A percentile compares a stretch with the other conserved stretches of the same genome.
Conservation (phyloP, 352 stramenopile genomes). For the Lagenidium sp. region DNA sequence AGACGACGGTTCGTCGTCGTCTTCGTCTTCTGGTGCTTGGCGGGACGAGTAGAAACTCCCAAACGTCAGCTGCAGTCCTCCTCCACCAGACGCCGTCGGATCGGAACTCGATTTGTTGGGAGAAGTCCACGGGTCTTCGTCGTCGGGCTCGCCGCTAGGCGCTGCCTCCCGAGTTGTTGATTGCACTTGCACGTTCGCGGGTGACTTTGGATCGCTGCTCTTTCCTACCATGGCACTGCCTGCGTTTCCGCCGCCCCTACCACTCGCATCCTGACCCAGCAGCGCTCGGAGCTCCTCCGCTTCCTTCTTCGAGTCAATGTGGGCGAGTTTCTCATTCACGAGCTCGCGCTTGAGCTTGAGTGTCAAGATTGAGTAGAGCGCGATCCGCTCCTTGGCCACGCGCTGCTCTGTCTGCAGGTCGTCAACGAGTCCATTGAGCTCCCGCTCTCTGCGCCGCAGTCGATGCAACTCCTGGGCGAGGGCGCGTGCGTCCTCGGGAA, state of each 20-base stretch:
- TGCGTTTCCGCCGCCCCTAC: conserved; percentile 9
- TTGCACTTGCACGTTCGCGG: too few relatives aligned
- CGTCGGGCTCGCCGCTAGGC: conserved; percentile 4
- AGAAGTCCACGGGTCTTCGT: conserved; percentile 18
- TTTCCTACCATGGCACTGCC: too few relatives aligned
- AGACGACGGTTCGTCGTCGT: conserved; percentile 51
- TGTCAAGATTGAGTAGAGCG: conserved; percentile 43
- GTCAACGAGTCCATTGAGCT: conserved; percentile 27
- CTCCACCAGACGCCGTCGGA: background rate
- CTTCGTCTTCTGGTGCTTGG: conserved; percentile 11
- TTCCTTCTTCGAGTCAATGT: conserved; percentile 65
- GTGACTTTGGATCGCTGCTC: too few relatives aligned
- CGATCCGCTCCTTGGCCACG: conserved; percentile 33
- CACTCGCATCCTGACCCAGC: conserved; percentile 2
- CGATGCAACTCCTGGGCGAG: conserved; percentile 18
- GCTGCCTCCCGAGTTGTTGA: background rate
- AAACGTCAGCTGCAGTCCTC: conserved; percentile 23
- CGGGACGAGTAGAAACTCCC: conserved; percentile 54
- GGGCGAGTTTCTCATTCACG: conserved; percentile 64
- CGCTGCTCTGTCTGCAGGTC: conserved; percentile 48
- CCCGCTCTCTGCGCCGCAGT: conserved; percentile 8
- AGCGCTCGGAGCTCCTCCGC: conserved; percentile 35
- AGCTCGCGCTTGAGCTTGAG: conserved; percentile 66
- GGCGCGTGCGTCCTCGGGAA: conserved; percentile 6
- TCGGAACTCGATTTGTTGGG: conserved; percentile 11